Evolutionary conservation across 495 filamentous ascomycete genomes (phyloP), one percentile per base, ranked within the genome.

Genomic region (Schizothecium vesticola): DNA sequence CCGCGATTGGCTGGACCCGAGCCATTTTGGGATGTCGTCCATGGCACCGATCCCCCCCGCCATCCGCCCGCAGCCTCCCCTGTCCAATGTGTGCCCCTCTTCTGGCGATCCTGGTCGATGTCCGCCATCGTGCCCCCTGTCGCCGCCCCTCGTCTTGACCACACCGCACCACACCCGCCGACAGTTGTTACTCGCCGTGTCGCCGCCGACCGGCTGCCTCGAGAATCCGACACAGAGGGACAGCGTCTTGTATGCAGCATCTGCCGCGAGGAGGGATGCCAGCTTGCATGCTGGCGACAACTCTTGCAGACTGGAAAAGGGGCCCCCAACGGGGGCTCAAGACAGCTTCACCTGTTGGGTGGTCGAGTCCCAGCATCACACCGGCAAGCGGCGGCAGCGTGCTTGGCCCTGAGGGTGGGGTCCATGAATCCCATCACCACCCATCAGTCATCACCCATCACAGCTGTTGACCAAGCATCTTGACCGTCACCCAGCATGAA

Each of bases 1-100:
- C 22, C 12, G 7, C 51, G 43, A 76, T 78, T 78, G 76, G 76
- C 61, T 72, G 61, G 73, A 67, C 66, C 63, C 24, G 51, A 43
- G 26, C 43, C 22, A 59, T 56, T 59, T 23, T 29, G 19, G 23
- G 28, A 56, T 28, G 62, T 61, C 55, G 29, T 69, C 59, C 59
- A 66, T 55, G 29, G n/a, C 61, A 64, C 43, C 43, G 63, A 68
- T 66, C 67, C 71, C 67, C 71, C 72, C 72, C 74, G 64, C 70
- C 66, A 69, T 69, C 56, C 60, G 33, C 69, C 71, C 62, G 70
- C 70, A 70, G 60, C 51, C 24, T 19, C 64, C 71, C 69, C 71
- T 70, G 71, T 68, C 64, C 28, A 16, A 63, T 31, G 24, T 51
- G 33, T 21, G 24, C 70, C 57, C 64, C 64, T 69, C 66, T 33